A percentile compares a stretch with the other conserved stretches of the same genome.
Evolutionary conservation across 2,329 filamentous ascomycete species (phyloP).

Genomic region (Raffaelea ambrosiae): DNA sequence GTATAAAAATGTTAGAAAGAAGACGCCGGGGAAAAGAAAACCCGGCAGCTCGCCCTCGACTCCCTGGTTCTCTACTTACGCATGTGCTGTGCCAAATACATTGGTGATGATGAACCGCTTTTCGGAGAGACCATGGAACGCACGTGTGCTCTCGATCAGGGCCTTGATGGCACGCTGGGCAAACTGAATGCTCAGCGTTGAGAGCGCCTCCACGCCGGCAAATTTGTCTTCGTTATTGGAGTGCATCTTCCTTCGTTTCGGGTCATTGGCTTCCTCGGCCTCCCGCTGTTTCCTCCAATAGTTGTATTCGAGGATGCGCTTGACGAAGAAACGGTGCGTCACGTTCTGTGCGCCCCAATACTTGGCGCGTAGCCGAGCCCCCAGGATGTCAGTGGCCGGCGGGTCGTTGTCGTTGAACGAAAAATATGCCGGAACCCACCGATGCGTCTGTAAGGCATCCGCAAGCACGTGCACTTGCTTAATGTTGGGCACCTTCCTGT

Average conservation of each 20-base stretch:
- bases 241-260: background rate
- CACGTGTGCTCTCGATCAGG: constrained; percentile 74
- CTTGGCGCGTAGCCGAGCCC: constrained; percentile 79
- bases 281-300: constrained; percentile 23
- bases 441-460: constrained; percentile 16
- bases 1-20: constrained; percentile 1
- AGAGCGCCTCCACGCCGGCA: constrained; percentile 17
- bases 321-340: constrained; percentile 70
- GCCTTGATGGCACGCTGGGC: constrained; percentile 60
- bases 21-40: constrained; percentile 1
- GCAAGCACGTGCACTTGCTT: constrained; percentile 36
- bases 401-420: constrained; percentile 51
- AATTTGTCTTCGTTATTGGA: background rate
- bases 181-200: constrained; percentile 39
- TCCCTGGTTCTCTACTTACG: constrained; percentile 53
- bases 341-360: constrained; percentile 91
- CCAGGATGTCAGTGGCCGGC: constrained; percentile 67
- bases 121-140: constrained; percentile 60
- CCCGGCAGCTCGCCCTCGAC: no score
- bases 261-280: constrained; percentile 17
- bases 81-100: constrained; percentile 89
- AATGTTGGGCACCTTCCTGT: constrained; percentile 22
- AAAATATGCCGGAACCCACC: constrained; percentile 41
- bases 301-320: constrained; percentile 44
- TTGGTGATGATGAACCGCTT: constrained; percentile 82